Evolutionary conservation across 2,329 filamentous ascomycete genomes (phyloP), one percentile per base, ranked within the genome.

Genomic region (Apiospora malaysiana): DNA sequence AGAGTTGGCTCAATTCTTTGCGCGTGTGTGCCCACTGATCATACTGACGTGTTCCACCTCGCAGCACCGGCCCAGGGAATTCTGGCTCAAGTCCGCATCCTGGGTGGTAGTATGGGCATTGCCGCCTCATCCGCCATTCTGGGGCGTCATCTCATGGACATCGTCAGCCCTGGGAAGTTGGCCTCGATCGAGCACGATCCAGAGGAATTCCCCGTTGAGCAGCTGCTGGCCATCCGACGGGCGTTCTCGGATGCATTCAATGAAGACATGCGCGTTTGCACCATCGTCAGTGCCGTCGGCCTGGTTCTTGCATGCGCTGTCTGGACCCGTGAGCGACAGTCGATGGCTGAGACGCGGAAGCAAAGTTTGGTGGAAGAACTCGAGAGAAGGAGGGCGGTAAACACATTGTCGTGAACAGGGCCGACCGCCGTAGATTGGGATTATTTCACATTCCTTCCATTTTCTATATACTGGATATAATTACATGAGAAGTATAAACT

Each of bases 91-190:
- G 77, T 83, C 32, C 82, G 87, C 43, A 83, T 89, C 27, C 79
- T 88, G 0, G 87, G 87, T 5, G 87, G 87, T 7, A 88, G 86
- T 70, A 79, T 89, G 40, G 87, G 87, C 3, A 87, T 89, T 69
- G 85, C 87, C 2, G 82, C 84, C 1, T 88, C 86, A 25, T 85
- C 87, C 0, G 84, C 84, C 21, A 81, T 88, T 21, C 74, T 87
- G 4, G 81, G 74, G 59, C 79, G 72, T 68, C 73, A 78, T 37
- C 74, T 83, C 45, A 72, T 73, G 2, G 78, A 75, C n/a, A 70
- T 77, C 4, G 63, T 82, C 2, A 73, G 78, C 10, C 69, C 77
- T 1, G 71, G 76, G 9, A 76, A 82, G 51, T 72, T 82, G 21
- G 72, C 75, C 27, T 70, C 72, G 14, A 71, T 74, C 37, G 71